Conservation (phyloP, 495 filamentous ascomycete species). For the Aspergillus mulundensis region DNA sequence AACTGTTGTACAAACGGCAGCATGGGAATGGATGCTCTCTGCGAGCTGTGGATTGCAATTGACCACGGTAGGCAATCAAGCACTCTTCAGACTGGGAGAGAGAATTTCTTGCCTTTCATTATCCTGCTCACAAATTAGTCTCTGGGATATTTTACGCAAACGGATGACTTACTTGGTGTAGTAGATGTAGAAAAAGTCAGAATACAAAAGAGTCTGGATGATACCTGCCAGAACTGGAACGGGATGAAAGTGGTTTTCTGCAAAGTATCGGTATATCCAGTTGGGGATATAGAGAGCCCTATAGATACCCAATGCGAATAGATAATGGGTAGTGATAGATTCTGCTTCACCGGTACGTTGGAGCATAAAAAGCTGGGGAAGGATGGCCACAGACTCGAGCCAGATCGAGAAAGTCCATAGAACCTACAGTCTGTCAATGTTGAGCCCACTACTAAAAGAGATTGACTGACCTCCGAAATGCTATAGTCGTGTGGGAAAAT, state of each 20-base stretch:
- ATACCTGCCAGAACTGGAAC: slow-evolving; percentile 84
- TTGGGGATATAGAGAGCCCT: slow-evolving; percentile 96
- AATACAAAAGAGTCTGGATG: slow-evolving; percentile 91
- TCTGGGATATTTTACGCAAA: slow-evolving; percentile 3
- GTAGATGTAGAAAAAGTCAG: slow-evolving; percentile 99
- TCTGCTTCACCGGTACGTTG: slow-evolving; percentile 97
- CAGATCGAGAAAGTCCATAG: slow-evolving; percentile 97
- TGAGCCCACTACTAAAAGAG: neutral
- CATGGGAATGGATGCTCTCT: neutral
- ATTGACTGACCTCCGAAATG: slow-evolving; percentile 49
- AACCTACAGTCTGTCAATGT: slow-evolving; percentile 51
- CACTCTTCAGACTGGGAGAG: slow-evolving; percentile 65
- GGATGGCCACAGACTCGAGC: slow-evolving; percentile 93
- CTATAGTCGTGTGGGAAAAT: slow-evolving; percentile 82
- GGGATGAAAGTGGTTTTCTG: slow-evolving; percentile 70
- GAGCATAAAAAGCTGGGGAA: slow-evolving; percentile 96
- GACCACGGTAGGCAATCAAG: neutral
- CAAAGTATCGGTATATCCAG: slow-evolving; percentile 87
- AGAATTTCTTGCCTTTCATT: slow-evolving; percentile 84
- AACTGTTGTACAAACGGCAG: neutral
- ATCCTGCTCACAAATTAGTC: slow-evolving; percentile 46
- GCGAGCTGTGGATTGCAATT: neutral
- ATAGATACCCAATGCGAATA: slow-evolving; percentile 92
- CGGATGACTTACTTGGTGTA: slow-evolving; percentile 73
- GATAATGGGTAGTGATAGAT: slow-evolving; percentile 95